Percentiles rank a stretch among this genome's conserved stretches.
Conservation (phyloP, 805 yeast species). For the Cyberlindnera misumaiensis region DNA sequence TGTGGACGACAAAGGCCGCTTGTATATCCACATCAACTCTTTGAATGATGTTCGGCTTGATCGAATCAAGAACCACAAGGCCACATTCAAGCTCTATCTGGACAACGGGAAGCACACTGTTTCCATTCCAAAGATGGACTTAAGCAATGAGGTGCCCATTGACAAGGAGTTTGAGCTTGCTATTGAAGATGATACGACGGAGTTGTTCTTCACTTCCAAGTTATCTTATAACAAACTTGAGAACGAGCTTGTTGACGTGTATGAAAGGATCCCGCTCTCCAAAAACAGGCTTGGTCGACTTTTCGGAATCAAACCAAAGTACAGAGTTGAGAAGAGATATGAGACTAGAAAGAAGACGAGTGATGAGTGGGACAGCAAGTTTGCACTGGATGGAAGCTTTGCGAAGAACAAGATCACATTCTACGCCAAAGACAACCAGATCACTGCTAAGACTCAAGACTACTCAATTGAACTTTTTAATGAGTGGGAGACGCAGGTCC, state of each 20-base stretch:
- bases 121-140: constrained; percentile 45
- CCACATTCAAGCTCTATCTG: constrained; percentile 36
- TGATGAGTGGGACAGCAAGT: constrained; percentile 55
- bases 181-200: constrained; percentile 47
- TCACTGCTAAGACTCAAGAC: constrained; percentile 45
- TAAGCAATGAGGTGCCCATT: constrained; percentile 31
- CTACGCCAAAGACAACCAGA: constrained; percentile 45
- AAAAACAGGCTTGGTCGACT: constrained; percentile 39
- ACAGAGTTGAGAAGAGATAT: constrained; percentile 34
- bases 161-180: constrained; percentile 76
- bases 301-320: constrained; percentile 34
- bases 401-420: constrained; percentile 69
- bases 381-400: constrained; percentile 87
- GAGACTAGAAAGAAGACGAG: constrained; percentile 40
- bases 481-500: constrained; percentile 63
- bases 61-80: constrained; percentile 35
- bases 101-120: constrained; percentile 83
- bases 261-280: constrained; percentile 46
- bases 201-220: constrained; percentile 68
- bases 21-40: constrained; percentile 41
- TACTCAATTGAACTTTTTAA: constrained; percentile 62
- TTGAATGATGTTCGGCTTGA: constrained; percentile 41
- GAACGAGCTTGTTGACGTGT: constrained; percentile 50
- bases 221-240: constrained; percentile 43
- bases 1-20: constrained; percentile 34